Evolutionary conservation across 345 rosid species (phyloP).

Genomic region (Populus nigra): DNA sequence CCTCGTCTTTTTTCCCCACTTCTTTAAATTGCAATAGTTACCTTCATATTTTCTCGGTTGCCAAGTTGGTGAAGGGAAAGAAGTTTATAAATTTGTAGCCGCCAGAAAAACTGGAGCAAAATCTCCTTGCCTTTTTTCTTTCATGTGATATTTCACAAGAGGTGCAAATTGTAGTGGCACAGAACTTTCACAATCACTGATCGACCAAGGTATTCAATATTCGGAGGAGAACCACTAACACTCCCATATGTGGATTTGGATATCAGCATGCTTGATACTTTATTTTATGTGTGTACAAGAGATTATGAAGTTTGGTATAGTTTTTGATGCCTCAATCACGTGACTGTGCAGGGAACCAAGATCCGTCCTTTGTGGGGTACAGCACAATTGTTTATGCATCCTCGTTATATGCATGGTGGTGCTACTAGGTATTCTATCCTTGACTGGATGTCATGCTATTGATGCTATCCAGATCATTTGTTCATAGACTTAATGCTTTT

Average conservation of each 20-base stretch:
- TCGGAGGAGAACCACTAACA: too few species aligned
- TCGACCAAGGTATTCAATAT: not conserved
- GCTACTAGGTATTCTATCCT: slow-evolving; percentile 65
- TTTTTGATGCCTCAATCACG: not conserved
- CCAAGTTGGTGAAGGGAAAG: not conserved
- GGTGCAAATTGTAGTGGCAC: not conserved
- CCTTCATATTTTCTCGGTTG: not conserved
- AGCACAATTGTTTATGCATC: slow-evolving; percentile 91
- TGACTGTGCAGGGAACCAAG: slow-evolving; percentile 57
- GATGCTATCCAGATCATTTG: not conserved
- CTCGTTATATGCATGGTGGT: slow-evolving; percentile 96
- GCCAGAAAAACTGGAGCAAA: not conserved
- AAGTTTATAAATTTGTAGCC: not conserved
- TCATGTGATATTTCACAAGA: too few species aligned
- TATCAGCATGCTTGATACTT: not conserved
- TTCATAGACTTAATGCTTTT: not conserved
- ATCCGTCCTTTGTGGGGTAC: slow-evolving; percentile 91
- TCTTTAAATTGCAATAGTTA: too few species aligned
- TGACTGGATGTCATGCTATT: not conserved
- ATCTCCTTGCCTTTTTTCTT: too few species aligned
- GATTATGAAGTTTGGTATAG: not conserved
- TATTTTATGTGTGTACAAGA: not conserved
- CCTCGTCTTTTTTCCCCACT: too few species aligned
- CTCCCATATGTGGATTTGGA: not conserved
- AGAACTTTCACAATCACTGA: not conserved